Percentiles rank a stretch among this genome's conserved stretches.
phyloP scores from a whole-genome alignment of 2,329 filamentous ascomycete species.

The Tolypocladium tundrense region DNA sequence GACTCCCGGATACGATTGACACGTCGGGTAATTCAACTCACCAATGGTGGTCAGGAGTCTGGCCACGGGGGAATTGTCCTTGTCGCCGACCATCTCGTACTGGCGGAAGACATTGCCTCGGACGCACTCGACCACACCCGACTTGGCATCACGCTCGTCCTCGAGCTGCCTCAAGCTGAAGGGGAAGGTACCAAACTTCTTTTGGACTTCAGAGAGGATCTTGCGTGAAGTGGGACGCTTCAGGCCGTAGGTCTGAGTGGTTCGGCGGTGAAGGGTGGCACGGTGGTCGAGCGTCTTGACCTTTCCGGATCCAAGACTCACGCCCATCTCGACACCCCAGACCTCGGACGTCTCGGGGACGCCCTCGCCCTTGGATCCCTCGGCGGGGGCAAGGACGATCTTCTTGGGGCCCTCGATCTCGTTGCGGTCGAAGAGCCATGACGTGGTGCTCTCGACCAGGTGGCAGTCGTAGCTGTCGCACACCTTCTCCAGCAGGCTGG shows the following conservation, averaged over 20 bases:
- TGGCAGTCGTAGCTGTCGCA: conserved; percentile 85
- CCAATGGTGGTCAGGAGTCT: conserved; percentile 85
- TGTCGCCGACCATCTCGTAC: conserved; percentile 93
- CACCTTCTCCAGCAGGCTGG: conserved; percentile 78
- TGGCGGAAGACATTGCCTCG: conserved; percentile 85
- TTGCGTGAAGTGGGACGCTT: conserved; percentile 92
- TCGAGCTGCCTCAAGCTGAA: conserved; percentile 96
- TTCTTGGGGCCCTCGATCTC: conserved; percentile 98
- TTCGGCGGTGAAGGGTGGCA: conserved; percentile 86
- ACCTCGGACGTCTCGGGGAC: conserved; percentile 81
- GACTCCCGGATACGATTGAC: no score
- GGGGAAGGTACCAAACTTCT: conserved; percentile 95
- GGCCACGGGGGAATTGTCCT: conserved; percentile 76
- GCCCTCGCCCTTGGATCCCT: conserved; percentile 86
- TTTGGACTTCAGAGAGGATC: conserved; percentile 86
- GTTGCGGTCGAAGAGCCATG: conserved; percentile 92
- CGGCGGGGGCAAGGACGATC: conserved; percentile 81
- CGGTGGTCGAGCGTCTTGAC: conserved; percentile 85
- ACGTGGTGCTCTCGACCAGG: conserved; percentile 94
- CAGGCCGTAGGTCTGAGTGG: conserved; percentile 79
- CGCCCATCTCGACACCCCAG: conserved; percentile 94
- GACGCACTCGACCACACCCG: conserved; percentile 89
- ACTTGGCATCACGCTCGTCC: conserved; percentile 94
- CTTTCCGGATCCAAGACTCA: conserved; percentile 86
- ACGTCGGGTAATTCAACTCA: conserved; percentile 38